A percentile compares a stretch with the other conserved stretches of the same genome.
phyloP scores from a whole-genome alignment of 768 basidiomycete genomes.

The Pholiota conissans region DNA sequence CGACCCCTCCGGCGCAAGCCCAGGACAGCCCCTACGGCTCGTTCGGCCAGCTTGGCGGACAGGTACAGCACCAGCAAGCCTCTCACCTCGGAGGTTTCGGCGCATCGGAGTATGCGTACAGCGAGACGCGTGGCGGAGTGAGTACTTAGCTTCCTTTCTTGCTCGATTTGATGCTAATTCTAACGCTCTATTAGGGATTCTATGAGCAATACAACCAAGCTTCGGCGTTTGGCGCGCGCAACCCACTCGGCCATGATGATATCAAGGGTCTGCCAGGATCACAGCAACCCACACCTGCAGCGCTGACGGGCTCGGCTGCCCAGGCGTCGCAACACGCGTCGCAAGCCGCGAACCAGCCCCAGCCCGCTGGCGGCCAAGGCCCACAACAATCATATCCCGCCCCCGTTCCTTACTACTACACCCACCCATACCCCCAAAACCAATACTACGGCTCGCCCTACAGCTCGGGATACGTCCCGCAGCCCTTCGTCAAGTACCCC shows the following conservation, averaged over 20 bases:
- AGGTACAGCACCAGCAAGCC: conserved; percentile 61
- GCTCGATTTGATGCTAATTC: conserved; percentile 16
- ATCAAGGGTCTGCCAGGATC: conserved; percentile 65
- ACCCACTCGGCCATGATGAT: conserved; percentile 71
- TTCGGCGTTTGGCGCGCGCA: conserved; percentile 62
- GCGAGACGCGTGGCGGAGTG: conserved; percentile 56
- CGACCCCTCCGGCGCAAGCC: conserved; percentile 68
- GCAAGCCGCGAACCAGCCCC: conserved; percentile 54
- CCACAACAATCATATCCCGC: conserved; percentile 72
- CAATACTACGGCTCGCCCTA: conserved; percentile 79
- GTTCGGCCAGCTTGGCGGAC: conserved; percentile 62
- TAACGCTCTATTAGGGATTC: conserved; percentile 50
- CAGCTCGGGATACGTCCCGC: conserved; percentile 57
- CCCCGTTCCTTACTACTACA: conserved; percentile 59
- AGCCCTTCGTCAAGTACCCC: conserved; percentile 77
- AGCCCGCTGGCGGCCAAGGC: conserved; percentile 59
- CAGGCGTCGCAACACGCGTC: conserved; percentile 59
- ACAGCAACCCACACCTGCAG: conserved; percentile 49
- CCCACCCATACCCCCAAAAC: conserved; percentile 71
- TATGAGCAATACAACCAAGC: conserved; percentile 75
- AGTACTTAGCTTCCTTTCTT: conserved; percentile 31
- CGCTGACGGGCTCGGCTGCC: conserved; percentile 51
- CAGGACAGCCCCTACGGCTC: conserved; percentile 65
- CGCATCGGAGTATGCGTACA: conserved; percentile 67
- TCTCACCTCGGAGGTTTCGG: conserved; percentile 58